Conservation (phyloP, 768 basidiomycete genomes). For the Hemileccinum impolitum region DNA sequence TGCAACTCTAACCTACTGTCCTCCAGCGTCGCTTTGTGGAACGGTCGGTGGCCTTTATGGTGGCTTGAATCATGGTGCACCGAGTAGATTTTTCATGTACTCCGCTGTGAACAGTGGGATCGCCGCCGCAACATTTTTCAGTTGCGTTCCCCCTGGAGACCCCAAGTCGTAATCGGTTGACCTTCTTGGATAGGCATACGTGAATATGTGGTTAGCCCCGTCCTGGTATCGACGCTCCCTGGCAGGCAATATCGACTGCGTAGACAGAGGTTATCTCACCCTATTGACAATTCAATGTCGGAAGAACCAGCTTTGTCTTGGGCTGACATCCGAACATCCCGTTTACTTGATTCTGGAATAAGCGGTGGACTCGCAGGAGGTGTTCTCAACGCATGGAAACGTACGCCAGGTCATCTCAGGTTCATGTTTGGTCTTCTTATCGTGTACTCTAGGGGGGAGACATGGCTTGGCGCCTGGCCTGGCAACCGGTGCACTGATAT, state of each 20-base stretch:
- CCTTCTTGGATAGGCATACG: conserved; percentile 50
- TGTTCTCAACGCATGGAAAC: conserved; percentile 51
- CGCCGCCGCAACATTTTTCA: conserved; percentile 73
- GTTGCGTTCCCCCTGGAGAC: conserved; percentile 39
- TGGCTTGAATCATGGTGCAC: conserved; percentile 46
- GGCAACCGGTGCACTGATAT: conserved; percentile 54
- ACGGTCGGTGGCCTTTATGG: conserved; percentile 41
- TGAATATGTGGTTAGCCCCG: conserved; percentile 72
- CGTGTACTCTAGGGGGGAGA: conserved; percentile 50
- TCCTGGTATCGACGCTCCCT: conserved; percentile 44
- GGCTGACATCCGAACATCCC: conserved; percentile 54
- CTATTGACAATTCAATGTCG: conserved; percentile 17
- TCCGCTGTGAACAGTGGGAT: conserved; percentile 72
- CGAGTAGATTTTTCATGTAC: conserved; percentile 47
- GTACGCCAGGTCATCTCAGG: conserved; percentile 35
- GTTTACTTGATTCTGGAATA: conserved; percentile 66
- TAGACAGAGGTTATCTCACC: conserved; percentile 31
- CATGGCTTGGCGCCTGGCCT: conserved; percentile 56
- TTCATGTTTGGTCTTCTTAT: conserved; percentile 4
- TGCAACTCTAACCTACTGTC: conserved; percentile 27
- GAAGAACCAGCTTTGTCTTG: conserved; percentile 33
- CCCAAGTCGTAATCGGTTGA: background rate
- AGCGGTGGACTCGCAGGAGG: conserved; percentile 72
- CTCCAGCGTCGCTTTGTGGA: conserved; percentile 57
- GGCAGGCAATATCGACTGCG: conserved; percentile 46